Base-by-base conservation (phyloP, 306 rosid species). In the Vicia sativa region DNA sequence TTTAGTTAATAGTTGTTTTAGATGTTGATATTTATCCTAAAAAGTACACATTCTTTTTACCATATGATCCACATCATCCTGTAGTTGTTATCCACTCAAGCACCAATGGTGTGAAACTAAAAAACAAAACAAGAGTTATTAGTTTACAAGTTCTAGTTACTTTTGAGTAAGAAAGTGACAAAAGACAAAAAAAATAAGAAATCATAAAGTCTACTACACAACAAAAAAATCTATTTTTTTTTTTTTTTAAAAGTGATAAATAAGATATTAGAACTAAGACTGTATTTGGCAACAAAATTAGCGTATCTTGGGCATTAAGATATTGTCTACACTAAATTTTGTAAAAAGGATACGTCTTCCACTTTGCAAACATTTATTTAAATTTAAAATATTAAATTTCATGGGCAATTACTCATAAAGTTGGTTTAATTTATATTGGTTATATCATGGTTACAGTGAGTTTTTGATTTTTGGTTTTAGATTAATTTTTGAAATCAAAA, bases 241-340 rank as follows among this genome's bases (percentile, higher is more conserved):
- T 31, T 5, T 25, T 2, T 2, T 25, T 1, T 1, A 23, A 25
- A 31, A 31, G 9, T 31, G 7, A 34, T 6, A 34, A 34, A 34
- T 34, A 34, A 34, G 2, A 34, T 34, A 34, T 7, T 34, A 34
- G 41, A 29, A 46, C 29, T 48, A 71, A 19, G 23, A 25, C 31
- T 11, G 10, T 19, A 1, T 54, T 10, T 72, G 21, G 38, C 55
- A 11, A 37, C 2, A 34, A 2, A 46, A 45, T 73, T 74, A 54
- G 9, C 8, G 10, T 35, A 67, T n/a, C 73, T 74, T 75, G 53
- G 45, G 46, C 63, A 35, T 59, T 74, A 67, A 74, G 68, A 57
- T 56, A 34, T 56, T 57, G 41, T 57, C 29, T 72, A 14, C 26
- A 11, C 26, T 23, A 2, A 9, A 21, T 10, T 19, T 1, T 23